Base-by-base conservation (phyloP, 306 rosid species). In the Sindora glabra region DNA sequence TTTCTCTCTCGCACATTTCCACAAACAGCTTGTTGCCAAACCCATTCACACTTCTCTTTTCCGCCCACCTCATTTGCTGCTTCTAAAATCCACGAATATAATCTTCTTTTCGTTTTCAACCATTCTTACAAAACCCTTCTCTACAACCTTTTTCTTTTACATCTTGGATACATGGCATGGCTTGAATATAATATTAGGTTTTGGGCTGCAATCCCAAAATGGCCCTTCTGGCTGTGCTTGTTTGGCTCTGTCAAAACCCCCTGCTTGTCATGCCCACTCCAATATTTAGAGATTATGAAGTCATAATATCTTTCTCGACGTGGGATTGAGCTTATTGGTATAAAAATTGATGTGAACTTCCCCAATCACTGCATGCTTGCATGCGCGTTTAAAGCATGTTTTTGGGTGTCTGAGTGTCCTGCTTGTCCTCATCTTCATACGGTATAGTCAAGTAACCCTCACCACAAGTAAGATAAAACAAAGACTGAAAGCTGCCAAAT, bases 331-430 rank as follows among this genome's bases (percentile, higher is more conserved):
- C 61, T 33, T 27, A 8, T 33, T n/a, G n/a, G 27, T 56, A 25
- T 71, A 32, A 69, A 64, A 19, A 64, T 62, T 65, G 75, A 38
- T 69, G 5, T 70, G 14, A 29, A 39, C 36, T 38, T 54, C n/a
- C n/a, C n/a, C n/a, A n/a, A n/a, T n/a, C n/a, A 61, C 45, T 62
- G 58, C 83, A 81, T 79, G 85, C 96, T 66, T 79, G 95, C 97
- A 83, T 81, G 97, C 95, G 95, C 75, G 76, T 77, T 82, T 36
- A 71, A 74, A 71, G 62, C 86, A 85, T 85, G 82, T 71, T 74
- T 89, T 78, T 83, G 81, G 79, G 94, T 80, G 83, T 76, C 65
- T 68, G 74, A 68, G 41, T 69, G 64, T 70, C 19, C 56, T 49
- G 10, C 7, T 69, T 65, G 49, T 74, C 18, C 24, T 48, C 8